Base-by-base conservation (phyloP, 2,329 filamentous ascomycete species). In the Boeremia lycopersici region DNA sequence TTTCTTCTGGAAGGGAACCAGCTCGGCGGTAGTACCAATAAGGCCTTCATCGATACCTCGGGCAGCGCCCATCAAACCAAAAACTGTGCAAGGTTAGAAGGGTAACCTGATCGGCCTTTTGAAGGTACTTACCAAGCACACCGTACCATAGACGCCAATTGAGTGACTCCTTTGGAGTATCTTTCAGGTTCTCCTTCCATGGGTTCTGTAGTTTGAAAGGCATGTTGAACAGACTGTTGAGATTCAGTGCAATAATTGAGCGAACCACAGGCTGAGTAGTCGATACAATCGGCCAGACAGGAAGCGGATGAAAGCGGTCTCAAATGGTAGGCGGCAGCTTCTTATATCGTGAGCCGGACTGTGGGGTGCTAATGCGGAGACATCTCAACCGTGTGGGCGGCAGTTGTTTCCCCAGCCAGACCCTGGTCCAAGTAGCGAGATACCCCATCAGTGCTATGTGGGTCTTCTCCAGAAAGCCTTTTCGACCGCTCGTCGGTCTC, bases 61-160 rank as follows among this genome's bases (percentile, higher is more conserved):
- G 35, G 89, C 89, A 2, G 89, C 89, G 49, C 90, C 90, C 75
- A 93, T 85, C 31, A 93, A 82, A 42, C 86, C 87, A 60, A 91
- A 91, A 4, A 75, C 73, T 75, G 35, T 4, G 6, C 1, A 17
- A 11, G 30, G 42, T 69, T 17, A 69, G 61, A 11, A 30, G 19
- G 19, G 5, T 23, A 8, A 3, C 10, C 6, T 29, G 3, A 9
- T 43, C 11, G 2, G 13, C 15, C 28, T 9, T 15, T 5, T 17
- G 10, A 0, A 30, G 6, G 11, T 2, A 30, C 71, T 52, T 62
- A 75, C 72, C 72, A 43, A 90, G 70, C 49, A 92, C 88, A 36
- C 89, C 86, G 73, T 89, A 90, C 87, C 88, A 91, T 57, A 93
- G 80, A 39, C 85, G 81, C 88, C 88, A 91, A 77, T 93, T 93